Conservation (phyloP, 352 stramenopile genomes). For the Thalassiosira livingstoniorum region DNA sequence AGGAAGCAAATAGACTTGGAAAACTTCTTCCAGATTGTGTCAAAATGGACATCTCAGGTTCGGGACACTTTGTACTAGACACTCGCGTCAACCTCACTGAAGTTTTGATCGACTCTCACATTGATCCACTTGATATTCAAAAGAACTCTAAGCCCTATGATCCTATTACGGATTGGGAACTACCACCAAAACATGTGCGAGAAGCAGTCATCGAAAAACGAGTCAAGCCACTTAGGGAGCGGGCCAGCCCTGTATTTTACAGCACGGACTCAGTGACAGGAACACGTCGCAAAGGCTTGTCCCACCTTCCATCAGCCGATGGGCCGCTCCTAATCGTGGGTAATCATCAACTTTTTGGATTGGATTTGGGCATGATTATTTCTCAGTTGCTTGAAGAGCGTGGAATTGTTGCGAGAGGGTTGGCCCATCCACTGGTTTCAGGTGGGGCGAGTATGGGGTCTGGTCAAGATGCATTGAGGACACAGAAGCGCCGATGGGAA, state of each 20-base stretch:
- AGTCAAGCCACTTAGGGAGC: constrained; percentile 65
- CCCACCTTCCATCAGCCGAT: constrained; percentile 55
- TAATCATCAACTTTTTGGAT: constrained; percentile 83
- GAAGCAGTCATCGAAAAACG: constrained; percentile 50
- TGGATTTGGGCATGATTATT: constrained; percentile 79
- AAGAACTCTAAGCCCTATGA: constrained; percentile 67
- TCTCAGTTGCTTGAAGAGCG: constrained; percentile 72
- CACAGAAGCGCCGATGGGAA: constrained; percentile 42
- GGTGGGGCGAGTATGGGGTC: constrained; percentile 27
- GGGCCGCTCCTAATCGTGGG: constrained; percentile 82
- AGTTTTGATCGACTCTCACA: constrained; percentile 78
- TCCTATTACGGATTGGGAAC: constrained; percentile 77
- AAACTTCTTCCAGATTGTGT: constrained; percentile 71
- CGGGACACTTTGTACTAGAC: constrained; percentile 82
- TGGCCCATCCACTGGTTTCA: constrained; percentile 80
- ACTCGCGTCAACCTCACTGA: constrained; percentile 83
- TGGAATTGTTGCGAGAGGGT: constrained; percentile 63
- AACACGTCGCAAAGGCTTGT: constrained; percentile 65
- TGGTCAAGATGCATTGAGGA: constrained; percentile 15
- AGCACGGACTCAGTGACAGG: constrained; percentile 74
- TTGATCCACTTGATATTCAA: constrained; percentile 64
- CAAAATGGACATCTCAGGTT: constrained; percentile 66
- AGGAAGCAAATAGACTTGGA: constrained; percentile 69
- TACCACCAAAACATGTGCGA: constrained; percentile 62
- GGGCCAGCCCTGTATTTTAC: constrained; percentile 76